phyloP scores from a whole-genome alignment of 75 land plant species.

The Adiantum capillusveneris region DNA sequence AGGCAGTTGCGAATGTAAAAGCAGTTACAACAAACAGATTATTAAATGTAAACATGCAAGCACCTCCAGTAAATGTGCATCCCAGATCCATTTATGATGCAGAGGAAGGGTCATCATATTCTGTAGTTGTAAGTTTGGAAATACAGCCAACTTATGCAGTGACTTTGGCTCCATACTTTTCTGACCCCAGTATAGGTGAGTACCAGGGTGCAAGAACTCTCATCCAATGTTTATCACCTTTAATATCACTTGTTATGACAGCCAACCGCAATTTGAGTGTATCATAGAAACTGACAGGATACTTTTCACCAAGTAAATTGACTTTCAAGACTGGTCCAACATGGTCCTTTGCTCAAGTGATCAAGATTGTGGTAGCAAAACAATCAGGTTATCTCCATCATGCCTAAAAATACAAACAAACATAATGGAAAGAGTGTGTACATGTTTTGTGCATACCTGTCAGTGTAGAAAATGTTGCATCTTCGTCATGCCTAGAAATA shows the following conservation, averaged over 20 bases:
- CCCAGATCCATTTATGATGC: conserved; percentile 22
- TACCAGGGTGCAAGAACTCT: not conserved
- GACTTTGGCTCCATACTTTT: conserved; percentile 5
- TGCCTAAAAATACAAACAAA: no score
- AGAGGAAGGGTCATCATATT: conserved; percentile 16
- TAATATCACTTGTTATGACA: no score
- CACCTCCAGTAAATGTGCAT: conserved; percentile 9
- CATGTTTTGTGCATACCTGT: no score
- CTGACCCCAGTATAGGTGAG: conserved; percentile 23
- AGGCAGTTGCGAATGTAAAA: conserved; percentile 3
- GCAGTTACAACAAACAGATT: conserved; percentile 16
- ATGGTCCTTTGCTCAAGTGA: conserved; percentile 25
- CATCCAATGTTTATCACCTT: no score
- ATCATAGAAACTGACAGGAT: conserved; percentile 6
- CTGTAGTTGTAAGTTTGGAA: conserved; percentile 1
- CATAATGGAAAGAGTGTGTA: no score
- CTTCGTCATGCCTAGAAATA: no score
- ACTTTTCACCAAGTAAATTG: conserved; percentile 15
- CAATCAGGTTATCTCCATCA: conserved; percentile 9
- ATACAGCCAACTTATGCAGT: conserved; percentile 10
- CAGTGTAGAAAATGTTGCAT: no score
- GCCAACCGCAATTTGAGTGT: no score
- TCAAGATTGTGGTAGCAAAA: conserved; percentile 10
- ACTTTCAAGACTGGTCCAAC: conserved; percentile 12
- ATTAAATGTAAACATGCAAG: conserved; percentile 15